Conservation (phyloP, 1,139 yeast species). For the Diutina rugosa region DNA sequence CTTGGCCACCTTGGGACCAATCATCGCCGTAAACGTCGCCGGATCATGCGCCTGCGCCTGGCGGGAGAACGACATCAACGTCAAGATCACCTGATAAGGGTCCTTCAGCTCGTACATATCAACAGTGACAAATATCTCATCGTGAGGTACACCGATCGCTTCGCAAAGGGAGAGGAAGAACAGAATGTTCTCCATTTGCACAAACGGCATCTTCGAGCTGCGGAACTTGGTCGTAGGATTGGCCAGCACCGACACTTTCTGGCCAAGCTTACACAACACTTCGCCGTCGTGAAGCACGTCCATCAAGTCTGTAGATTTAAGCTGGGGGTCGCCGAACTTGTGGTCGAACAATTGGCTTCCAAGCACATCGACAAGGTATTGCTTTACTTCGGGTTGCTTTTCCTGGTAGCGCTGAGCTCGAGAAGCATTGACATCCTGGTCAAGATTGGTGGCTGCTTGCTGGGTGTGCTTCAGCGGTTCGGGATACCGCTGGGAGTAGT, state of each 20-base stretch:
- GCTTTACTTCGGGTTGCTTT: constrained; percentile 32
- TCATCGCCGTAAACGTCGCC: constrained; percentile 10
- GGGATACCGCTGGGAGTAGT: neutral
- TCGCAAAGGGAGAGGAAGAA: constrained; percentile 53
- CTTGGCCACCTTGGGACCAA: constrained; percentile 25
- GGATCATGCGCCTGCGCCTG: constrained; percentile 10
- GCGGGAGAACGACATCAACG: constrained; percentile 64
- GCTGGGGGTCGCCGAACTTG: constrained; percentile 11
- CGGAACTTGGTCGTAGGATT: constrained; percentile 33
- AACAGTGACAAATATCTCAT: constrained; percentile 73
- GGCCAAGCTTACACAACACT: constrained; percentile 40
- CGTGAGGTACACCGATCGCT: constrained; percentile 61
- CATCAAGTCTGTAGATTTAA: constrained; percentile 17
- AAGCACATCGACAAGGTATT: constrained; percentile 33
- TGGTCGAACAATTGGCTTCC: constrained; percentile 8
- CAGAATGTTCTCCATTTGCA: constrained; percentile 81
- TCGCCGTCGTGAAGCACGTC: constrained; percentile 55
- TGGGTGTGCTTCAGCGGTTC: constrained; percentile 28
- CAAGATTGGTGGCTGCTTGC: constrained; percentile 34
- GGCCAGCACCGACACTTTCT: constrained; percentile 20
- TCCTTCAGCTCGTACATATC: constrained; percentile 67
- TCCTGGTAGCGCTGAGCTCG: constrained; percentile 35
- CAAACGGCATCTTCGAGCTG: constrained; percentile 66
- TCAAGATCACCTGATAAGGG: constrained; percentile 65
- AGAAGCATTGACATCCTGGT: constrained; percentile 38